These are phyloP conservation scores for Diaporthe caulivora DNA, from an alignment of 2,329 filamentous ascomycete genomes.

Conservation along the genomic window DNA sequence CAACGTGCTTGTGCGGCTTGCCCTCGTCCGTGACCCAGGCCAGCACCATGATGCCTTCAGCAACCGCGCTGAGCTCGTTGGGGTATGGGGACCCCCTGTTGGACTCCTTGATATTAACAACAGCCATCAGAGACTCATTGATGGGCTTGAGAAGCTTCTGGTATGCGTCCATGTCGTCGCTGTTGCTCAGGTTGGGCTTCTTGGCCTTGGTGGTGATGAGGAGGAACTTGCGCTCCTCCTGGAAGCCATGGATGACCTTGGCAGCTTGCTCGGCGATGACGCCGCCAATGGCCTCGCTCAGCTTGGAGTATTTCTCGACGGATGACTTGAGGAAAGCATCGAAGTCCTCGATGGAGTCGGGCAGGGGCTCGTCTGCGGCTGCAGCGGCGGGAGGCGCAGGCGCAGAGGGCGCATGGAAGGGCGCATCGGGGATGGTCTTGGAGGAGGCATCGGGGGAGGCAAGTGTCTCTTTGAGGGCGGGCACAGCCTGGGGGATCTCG, in stretches of 20 bases:
- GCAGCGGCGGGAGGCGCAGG: conserved; percentile 1
- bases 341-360: conserved; percentile 87
- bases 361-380: conserved; percentile 68
- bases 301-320: conserved; percentile 81
- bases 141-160: conserved; percentile 88
- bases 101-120: conserved; percentile 83
- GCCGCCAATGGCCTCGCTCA: conserved; percentile 83
- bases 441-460: conserved; percentile 50
- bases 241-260: conserved; percentile 75
- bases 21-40: conserved; percentile 90
- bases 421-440: conserved; percentile 48
- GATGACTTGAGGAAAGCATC: conserved; percentile 81
- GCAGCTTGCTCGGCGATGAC: conserved; percentile 81
- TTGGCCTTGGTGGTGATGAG: conserved; percentile 90
- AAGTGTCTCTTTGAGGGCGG: conserved; percentile 57
- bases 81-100: conserved; percentile 82
- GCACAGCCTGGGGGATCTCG: conserved; percentile 67
- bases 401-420: conserved; percentile 55
- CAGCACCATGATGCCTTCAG: conserved; percentile 89
- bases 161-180: conserved; percentile 71
- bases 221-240: conserved; percentile 88
- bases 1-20: conserved; percentile 87
- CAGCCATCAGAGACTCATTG: conserved; percentile 83
- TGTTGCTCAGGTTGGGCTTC: conserved; percentile 79
- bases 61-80: conserved; percentile 86